Conservation (phyloP, 2,329 filamentous ascomycete species). For the Diaporthe sp. region DNA sequence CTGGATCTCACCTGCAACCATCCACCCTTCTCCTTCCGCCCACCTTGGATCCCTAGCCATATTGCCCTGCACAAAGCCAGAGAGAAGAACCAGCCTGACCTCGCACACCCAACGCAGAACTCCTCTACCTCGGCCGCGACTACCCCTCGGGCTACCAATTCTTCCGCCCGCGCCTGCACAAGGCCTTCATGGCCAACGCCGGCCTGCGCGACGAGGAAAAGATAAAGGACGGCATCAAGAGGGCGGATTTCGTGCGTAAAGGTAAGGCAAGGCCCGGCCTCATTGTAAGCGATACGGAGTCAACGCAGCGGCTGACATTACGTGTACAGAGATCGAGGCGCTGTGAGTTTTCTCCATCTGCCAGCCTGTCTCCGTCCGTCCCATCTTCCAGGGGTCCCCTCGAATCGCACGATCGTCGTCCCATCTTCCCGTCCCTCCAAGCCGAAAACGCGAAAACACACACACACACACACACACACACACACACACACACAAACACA, state of each 20-base stretch:
- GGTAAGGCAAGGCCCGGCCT: conserved; percentile 61
- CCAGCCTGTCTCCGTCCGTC: not conserved
- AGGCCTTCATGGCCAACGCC: conserved; percentile 85
- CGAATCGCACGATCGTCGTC: not conserved
- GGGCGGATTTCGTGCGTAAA: conserved; percentile 92
- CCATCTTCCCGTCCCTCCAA: not conserved
- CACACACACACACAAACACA: too few species aligned
- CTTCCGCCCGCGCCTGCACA: conserved; percentile 85
- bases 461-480: too few species aligned
- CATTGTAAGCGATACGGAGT: conserved; percentile 23
- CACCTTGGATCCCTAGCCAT: not conserved
- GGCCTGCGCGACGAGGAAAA: conserved; percentile 78
- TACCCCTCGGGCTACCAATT: conserved; percentile 88
- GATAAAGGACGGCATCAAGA: conserved; percentile 81
- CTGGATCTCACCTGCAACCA: not conserved
- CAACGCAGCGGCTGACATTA: not conserved
- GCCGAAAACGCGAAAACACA: not conserved
- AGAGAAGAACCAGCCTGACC: not conserved
- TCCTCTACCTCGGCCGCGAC: conserved; percentile 85
- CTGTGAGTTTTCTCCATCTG: conserved; percentile 72
- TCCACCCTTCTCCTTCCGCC: not conserved
- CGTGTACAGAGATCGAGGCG: conserved; percentile 83
- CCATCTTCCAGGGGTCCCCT: not conserved
- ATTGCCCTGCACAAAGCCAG: not conserved
- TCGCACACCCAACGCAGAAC: conserved; percentile 66